Percentiles rank a stretch among this genome's conserved stretches.
Conservation (phyloP, 2,329 filamentous ascomycete species). For the Massarina eburnea region DNA sequence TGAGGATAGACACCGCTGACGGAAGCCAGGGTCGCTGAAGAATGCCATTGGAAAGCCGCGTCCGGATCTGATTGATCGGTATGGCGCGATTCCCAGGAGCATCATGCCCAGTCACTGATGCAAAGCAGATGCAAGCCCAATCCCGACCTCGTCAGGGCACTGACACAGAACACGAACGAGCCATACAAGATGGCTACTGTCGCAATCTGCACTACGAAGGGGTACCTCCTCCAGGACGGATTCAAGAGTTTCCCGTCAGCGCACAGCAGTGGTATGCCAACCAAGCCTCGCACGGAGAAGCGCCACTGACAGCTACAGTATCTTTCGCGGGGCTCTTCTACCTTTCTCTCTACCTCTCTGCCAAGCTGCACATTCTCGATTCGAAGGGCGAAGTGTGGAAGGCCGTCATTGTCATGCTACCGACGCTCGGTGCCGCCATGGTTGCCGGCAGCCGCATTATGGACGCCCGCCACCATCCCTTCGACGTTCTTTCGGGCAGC, state of each 20-base stretch:
- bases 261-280: slow-evolving; percentile 54
- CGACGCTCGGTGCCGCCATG: slow-evolving; percentile 56
- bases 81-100: slow-evolving; percentile 15
- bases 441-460: slow-evolving; percentile 62
- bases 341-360: slow-evolving; percentile 61
- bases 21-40: slow-evolving; percentile 51
- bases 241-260: slow-evolving; percentile 62
- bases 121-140: slow-evolving; percentile 16
- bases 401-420: slow-evolving; percentile 55
- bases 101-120: slow-evolving; percentile 7
- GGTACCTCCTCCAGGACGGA: slow-evolving; percentile 58
- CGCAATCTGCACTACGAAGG: slow-evolving; percentile 53
- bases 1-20: slow-evolving; percentile 5
- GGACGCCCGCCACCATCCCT: slow-evolving; percentile 63
- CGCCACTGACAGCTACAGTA: slow-evolving; percentile 43
- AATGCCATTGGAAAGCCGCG: slow-evolving; percentile 62
- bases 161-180: not conserved
- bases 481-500: slow-evolving; percentile 61
- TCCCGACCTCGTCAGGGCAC: slow-evolving; percentile 5
- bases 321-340: slow-evolving; percentile 62
- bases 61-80: slow-evolving; percentile 61
- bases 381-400: slow-evolving; percentile 64
- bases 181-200: slow-evolving; percentile 22
- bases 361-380: slow-evolving; percentile 61
- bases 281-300: not conserved